Base-by-base conservation (phyloP, 176 grass and related monocot genomes). In the Urochloa ruziziensis region DNA sequence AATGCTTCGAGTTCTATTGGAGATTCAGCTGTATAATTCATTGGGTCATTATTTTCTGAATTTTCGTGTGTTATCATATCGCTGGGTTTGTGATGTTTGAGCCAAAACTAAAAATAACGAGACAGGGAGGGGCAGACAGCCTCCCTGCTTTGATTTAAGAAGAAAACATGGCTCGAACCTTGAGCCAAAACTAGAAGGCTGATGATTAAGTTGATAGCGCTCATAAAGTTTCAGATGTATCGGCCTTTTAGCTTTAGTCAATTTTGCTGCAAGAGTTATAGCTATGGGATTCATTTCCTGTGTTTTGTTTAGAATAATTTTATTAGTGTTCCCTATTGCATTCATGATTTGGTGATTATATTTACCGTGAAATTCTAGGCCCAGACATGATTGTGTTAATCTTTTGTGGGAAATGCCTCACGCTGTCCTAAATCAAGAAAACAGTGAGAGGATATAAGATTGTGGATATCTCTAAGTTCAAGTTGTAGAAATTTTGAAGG, bases 381-480 rank as follows among this genome's bases (percentile, higher is more conserved):
- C 0, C 67, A 28, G n/a, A 28, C 28, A n/a, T 46, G 6, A 44
- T 62, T 32, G 2, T 61, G 29, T 71, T 60, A 10, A 47, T 73
- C 35, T 58, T 58, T 42, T 35, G 68, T 19, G 25, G 3, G 19
- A 33, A 46, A 29, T 43, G 51, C 80, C 17, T 44, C 52, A 24
- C 27, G n/a, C n/a, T n/a, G n/a, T n/a, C n/a, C n/a, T 30, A 32
- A 76, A 9, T 67, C 49, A 35, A 85, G 63, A 33, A 85, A 83
- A 33, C 56, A 36, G 27, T 73, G 70, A 62, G 27, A n/a, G n/a
- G 63, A 33, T 51, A 74, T 61, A 23, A 63, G 33, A 68, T 62
- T 15, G 13, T 73, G 66, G n/a, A 69, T 47, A 77, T 62, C 33
- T 28, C 24, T 77, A 75, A 30, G 42, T n/a, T 13, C n/a, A n/a